phyloP scores from a whole-genome alignment of 495 filamentous ascomycete species.

The Baudoinia panamericana region DNA sequence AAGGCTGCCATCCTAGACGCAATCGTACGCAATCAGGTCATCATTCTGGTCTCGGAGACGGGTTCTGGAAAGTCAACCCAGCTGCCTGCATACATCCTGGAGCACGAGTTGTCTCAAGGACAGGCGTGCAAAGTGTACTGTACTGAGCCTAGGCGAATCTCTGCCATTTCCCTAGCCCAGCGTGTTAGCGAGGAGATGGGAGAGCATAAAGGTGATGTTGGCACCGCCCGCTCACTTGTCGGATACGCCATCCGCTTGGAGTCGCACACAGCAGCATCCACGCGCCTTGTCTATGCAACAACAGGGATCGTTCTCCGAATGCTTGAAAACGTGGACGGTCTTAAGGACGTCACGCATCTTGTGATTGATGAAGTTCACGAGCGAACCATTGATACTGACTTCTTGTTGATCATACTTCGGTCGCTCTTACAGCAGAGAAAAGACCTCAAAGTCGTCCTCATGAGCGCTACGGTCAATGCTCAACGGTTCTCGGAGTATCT shows the following conservation, averaged over 20 bases:
- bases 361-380: conserved; percentile 94
- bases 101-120: conserved; percentile 69
- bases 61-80: conserved; percentile 97
- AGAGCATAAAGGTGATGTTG: conserved; percentile 66
- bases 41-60: conserved; percentile 90
- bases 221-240: conserved; percentile 68
- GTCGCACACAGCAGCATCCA: conserved; percentile 65
- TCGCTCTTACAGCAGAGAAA: conserved; percentile 59
- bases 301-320: conserved; percentile 92
- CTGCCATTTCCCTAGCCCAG: conserved; percentile 79
- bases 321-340: conserved; percentile 74
- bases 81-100: conserved; percentile 80
- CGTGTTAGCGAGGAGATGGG: conserved; percentile 91
- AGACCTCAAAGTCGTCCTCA: conserved; percentile 72
- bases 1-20: conserved; percentile 58
- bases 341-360: conserved; percentile 80
- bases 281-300: conserved; percentile 71
- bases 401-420: conserved; percentile 78
- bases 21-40: conserved; percentile 62
- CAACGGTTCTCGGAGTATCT: conserved; percentile 82
- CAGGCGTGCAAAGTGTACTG: conserved; percentile 83
- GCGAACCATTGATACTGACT: conserved; percentile 85
- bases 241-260: conserved; percentile 91
- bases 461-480: conserved; percentile 93
- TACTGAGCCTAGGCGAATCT: conserved; percentile 92